A percentile compares a stretch with the other conserved stretches of the same genome.
phyloP scores from a whole-genome alignment of 345 rosid species.

The Gossypium turneri region DNA sequence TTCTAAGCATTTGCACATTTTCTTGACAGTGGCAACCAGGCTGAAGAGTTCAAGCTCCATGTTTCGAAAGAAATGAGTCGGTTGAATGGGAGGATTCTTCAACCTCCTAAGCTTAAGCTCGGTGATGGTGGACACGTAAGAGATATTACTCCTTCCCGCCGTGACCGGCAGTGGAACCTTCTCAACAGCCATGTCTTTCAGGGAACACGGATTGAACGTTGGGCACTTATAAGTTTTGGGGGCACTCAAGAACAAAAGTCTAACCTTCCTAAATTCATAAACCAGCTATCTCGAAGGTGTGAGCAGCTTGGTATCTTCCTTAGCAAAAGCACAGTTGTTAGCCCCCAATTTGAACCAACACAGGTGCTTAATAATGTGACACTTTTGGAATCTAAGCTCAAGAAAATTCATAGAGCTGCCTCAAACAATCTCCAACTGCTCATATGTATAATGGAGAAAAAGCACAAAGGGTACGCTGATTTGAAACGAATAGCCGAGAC shows the following conservation, averaged over 20 bases:
- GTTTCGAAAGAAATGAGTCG: slow-evolving; percentile 80
- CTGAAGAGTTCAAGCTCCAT: slow-evolving; percentile 67
- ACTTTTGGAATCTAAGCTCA: slow-evolving; percentile 70
- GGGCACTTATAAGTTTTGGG: slow-evolving; percentile 91
- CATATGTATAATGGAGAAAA: slow-evolving; percentile 86
- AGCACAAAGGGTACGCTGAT: slow-evolving; percentile 89
- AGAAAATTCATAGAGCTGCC: slow-evolving; percentile 60
- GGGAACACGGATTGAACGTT: slow-evolving; percentile 67
- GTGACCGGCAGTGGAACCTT: slow-evolving; percentile 77
- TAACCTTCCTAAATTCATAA: slow-evolving; percentile 67
- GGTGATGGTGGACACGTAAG: slow-evolving; percentile 59
- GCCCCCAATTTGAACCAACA: slow-evolving; percentile 62
- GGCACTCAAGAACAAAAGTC: slow-evolving; percentile 75
- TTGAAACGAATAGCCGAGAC: slow-evolving; percentile 93
- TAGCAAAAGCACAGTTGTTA: slow-evolving; percentile 50
- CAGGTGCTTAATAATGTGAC: slow-evolving; percentile 74
- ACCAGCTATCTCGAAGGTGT: slow-evolving; percentile 78
- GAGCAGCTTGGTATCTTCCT: slow-evolving; percentile 81
- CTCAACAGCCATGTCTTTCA: slow-evolving; percentile 65
- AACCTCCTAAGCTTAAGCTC: slow-evolving; percentile 91
- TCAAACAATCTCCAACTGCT: slow-evolving; percentile 72
- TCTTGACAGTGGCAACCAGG: slow-evolving; percentile 60
- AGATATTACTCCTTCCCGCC: slow-evolving; percentile 58
- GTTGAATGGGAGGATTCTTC: slow-evolving; percentile 78
- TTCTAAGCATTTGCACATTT: not conserved